Evolutionary conservation across 1,139 yeast genomes (phyloP), one percentile per base, ranked within the genome.

Genomic region (Kluyveromyces sp.): DNA sequence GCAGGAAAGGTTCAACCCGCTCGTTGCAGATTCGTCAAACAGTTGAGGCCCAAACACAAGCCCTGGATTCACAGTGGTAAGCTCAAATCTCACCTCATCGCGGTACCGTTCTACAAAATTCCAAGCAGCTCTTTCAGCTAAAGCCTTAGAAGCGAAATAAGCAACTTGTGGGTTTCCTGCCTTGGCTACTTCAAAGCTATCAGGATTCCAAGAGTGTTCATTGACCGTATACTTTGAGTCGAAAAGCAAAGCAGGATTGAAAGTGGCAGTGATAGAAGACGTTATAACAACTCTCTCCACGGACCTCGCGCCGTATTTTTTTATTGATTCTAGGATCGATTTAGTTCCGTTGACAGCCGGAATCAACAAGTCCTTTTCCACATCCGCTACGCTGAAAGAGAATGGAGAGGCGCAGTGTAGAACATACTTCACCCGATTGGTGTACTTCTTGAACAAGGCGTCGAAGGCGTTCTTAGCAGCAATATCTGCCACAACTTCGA

Each of bases 81-180:
- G 53, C 7, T 61, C 61, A 53, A 77, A 77, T 19, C 58, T 60
- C 11, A 75, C 72, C 3, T 64, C 63, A 30, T 65, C 55, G 6
- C 52, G 48, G 36, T 63, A 56, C 15, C 48, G 51, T 41, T 66
- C 55, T 26, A 72, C 60, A 49, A 73, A 77, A 2, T 74, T 70
- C 79, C 83, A 75, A 1, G 78, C 81, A 2, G 76, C 73, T 47
- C 60, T 58, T 55, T 77, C 82, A 16, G 80, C 77, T 45, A 68
- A 66, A 28, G 67, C 71, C 58, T 77, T 77, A 4, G 81, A 74
- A 0, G 72, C 78, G 48, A 62, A 48, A 59, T 77, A 77, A 7
- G 74, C 80, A 25, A 46, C 44, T 8, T 49, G 42, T 4, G 65
- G 60, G 44, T 61, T 54, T n/a, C n/a, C n/a, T 17, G 49, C 43